Evolutionary conservation across 164 flowering plant genomes (phyloP), one percentile per base, ranked within the genome.

Genomic region (Tinospora cordifolia): DNA sequence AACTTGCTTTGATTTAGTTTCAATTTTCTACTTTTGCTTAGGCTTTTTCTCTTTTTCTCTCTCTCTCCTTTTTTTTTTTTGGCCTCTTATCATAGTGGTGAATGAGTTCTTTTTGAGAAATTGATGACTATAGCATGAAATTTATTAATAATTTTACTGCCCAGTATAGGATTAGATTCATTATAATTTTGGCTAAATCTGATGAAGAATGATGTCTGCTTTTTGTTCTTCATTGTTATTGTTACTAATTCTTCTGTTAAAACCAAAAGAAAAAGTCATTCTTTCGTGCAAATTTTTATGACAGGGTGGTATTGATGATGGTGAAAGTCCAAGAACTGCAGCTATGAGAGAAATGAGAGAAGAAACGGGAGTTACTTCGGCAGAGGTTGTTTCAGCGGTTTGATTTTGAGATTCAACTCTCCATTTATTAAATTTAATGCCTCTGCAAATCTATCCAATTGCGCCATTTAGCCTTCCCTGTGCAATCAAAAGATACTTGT

Each of bases 341-440:
- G 98, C 88, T 25, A 69, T 89, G 26, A 84, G 94, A 77, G 98
- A 92, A 81, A 68, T 92, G 75, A 85, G 87, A 76, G 98, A 92
- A 84, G 96, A 92, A 77, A 92, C 96, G 8, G 94, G 98, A 69
- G 92, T 90, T 71, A 82, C 83, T 46, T 90, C 94, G 38, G 87
- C 86, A 6, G 87, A 88, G 78, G 69, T 90, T 75, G 65, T 90
- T 71, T 89, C 91, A 11, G 92, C 88, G 93, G 97, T 88, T 69
- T 69, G 79, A 58, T 26, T 15, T 60, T 26, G 17, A 65, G 36
- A 65, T 44, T 54, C 39, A 1, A 0, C 63, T 54, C 17, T 62
- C 60, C 60, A n/a, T 54, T 64, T 25, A 1, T 38, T 58, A 65
- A 59, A 25, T 12, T 51, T 58, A 59, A 41, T 13, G 2, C 8